Evolutionary conservation across 2,329 filamentous ascomycete species (phyloP).

Genomic region (Beauveria sp.): DNA sequence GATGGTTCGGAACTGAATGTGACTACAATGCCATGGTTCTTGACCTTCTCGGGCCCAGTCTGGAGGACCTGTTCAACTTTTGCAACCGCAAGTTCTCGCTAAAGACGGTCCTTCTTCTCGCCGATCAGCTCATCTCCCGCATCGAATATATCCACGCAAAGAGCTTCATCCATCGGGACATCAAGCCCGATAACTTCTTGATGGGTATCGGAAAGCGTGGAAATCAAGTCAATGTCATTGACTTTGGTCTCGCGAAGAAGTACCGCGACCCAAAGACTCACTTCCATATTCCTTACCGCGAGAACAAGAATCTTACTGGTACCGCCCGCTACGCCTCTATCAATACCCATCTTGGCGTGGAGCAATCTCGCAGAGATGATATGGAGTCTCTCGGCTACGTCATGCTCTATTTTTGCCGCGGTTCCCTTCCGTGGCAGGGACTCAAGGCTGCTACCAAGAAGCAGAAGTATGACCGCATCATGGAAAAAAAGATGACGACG

Average conservation of each 20-base stretch:
- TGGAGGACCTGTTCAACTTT: constrained; percentile 99
- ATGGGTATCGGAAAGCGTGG: constrained; percentile 99
- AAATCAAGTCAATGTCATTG: constrained; percentile 98
- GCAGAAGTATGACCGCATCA: constrained; percentile 99
- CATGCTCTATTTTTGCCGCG: constrained; percentile 99
- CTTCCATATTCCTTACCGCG: constrained; percentile 98
- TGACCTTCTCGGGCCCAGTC: constrained; percentile 85
- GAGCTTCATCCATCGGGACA: constrained; percentile 98
- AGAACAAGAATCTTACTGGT: constrained; percentile 99
- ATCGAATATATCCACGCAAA: constrained; percentile 99
- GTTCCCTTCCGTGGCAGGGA: constrained; percentile 97
- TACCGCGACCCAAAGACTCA: constrained; percentile 99
- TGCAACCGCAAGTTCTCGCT: constrained; percentile 99
- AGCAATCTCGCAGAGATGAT: constrained; percentile 97
- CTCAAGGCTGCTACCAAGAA: constrained; percentile 98
- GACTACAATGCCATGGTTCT: constrained; percentile 99
- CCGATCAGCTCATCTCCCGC: constrained; percentile 96
- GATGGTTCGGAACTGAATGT: constrained; percentile 99
- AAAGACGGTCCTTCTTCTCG: constrained; percentile 93
- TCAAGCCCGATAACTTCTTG: constrained; percentile 99
- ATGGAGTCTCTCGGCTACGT: constrained; percentile 99
- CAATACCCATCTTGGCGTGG: constrained; percentile 96
- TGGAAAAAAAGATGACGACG: constrained; percentile 99
- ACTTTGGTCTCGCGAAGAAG: constrained; percentile 98
- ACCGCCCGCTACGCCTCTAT: constrained; percentile 98